A percentile compares a stretch with the other conserved stretches of the same genome.
phyloP scores from a whole-genome alignment of 345 rosid genomes.

The Aquilaria sinensis region DNA sequence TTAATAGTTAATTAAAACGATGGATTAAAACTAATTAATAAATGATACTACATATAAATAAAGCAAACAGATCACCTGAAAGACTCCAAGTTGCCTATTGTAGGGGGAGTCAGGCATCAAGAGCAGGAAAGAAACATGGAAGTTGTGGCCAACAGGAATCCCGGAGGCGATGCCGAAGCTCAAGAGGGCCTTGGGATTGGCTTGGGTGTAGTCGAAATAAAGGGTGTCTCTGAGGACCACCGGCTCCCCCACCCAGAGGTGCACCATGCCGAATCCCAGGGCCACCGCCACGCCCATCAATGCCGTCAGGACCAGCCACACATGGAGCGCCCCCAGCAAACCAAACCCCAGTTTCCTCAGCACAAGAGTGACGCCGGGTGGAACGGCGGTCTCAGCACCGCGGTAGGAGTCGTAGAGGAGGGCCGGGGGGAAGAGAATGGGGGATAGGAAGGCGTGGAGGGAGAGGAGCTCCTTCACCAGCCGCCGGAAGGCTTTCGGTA shows the following conservation, averaged over 20 bases:
- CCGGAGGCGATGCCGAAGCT: slow-evolving; percentile 16
- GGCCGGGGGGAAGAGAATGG: background rate
- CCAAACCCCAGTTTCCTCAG: slow-evolving; percentile 45
- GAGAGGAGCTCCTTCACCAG: too few species aligned
- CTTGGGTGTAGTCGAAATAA: slow-evolving; percentile 60
- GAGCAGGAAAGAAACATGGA: slow-evolving; percentile 44
- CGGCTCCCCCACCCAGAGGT: slow-evolving; percentile 60
- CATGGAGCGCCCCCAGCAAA: slow-evolving; percentile 47
- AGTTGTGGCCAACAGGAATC: slow-evolving; percentile 59
- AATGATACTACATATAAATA: background rate
- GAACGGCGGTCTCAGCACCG: slow-evolving; percentile 8
- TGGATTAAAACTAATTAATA: background rate
- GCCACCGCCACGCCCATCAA: slow-evolving; percentile 39
- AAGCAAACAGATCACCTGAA: slow-evolving; percentile 43
- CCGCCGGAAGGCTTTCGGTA: too few species aligned
- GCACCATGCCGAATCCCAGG: slow-evolving; percentile 53
- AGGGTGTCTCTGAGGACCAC: slow-evolving; percentile 44
- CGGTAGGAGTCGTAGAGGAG: slow-evolving; percentile 19
- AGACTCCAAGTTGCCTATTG: slow-evolving; percentile 55
- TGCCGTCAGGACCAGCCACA: slow-evolving; percentile 34
- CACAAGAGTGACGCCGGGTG: slow-evolving; percentile 5
- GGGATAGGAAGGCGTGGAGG: too few species aligned
- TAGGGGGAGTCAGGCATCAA: slow-evolving; percentile 80
- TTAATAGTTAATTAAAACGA: too few species aligned
- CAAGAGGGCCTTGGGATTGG: slow-evolving; percentile 51